These are phyloP conservation scores for Vanilla planifolia DNA, from an alignment of 106 monocot genomes.

Conservation along the genomic window DNA sequence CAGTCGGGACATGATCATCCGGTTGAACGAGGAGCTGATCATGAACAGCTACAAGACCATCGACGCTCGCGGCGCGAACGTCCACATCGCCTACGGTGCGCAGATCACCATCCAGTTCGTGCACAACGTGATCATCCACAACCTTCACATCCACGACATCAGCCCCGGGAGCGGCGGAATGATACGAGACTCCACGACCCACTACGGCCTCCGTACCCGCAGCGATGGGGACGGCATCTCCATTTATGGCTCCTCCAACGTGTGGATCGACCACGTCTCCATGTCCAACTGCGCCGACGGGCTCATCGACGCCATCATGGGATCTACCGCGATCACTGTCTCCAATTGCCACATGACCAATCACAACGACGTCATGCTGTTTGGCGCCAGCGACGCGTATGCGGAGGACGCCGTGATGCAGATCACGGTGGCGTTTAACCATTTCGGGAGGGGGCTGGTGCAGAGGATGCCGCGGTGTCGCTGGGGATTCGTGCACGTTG, in stretches of 20 bases:
- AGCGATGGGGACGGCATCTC: conserved; percentile 60
- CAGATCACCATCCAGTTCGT: conserved; percentile 27
- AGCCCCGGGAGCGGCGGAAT: conserved; percentile 19
- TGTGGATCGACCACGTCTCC: conserved; percentile 49
- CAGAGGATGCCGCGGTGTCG: conserved; percentile 57
- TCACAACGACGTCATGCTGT: conserved; percentile 55
- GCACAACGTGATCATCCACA: conserved; percentile 47
- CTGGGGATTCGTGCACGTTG: conserved; percentile 61
- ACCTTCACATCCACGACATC: conserved; percentile 54
- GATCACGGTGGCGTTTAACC: conserved; percentile 58
- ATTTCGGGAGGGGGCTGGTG: conserved; percentile 38
- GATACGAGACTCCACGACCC: conserved; percentile 24
- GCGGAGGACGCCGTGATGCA: conserved; percentile 36
- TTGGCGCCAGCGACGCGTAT: conserved; percentile 34
- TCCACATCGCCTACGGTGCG: conserved; percentile 23
- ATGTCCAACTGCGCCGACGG: conserved; percentile 21
- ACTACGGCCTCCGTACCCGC: conserved; percentile 25
- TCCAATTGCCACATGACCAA: conserved; percentile 48
- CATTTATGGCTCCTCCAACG: conserved; percentile 33
- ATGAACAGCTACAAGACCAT: conserved; percentile 50
- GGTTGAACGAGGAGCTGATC: conserved; percentile 40
- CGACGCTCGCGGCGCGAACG: conserved; percentile 44
- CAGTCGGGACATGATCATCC: conserved; percentile 51
- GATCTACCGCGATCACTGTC: conserved; percentile 58
- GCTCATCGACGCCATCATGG: conserved; percentile 25